These are phyloP conservation scores for Cenchrus fungigraminus DNA, from an alignment of 176 grass and related monocot genomes.

Conservation along the genomic window DNA sequence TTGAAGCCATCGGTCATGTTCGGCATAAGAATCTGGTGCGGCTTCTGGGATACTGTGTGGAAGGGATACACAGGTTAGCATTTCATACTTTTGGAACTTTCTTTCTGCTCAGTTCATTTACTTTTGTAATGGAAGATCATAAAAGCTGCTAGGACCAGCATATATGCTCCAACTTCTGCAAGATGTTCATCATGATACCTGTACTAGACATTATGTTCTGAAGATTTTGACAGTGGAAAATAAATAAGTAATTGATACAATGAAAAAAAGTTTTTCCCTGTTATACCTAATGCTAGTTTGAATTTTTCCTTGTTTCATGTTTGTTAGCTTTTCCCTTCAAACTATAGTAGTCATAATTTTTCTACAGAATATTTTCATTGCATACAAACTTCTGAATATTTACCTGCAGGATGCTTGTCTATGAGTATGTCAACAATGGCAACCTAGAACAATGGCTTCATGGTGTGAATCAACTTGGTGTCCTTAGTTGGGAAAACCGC, in stretches of 20 bases:
- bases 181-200: conserved; percentile 27
- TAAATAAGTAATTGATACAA: conserved; percentile 11
- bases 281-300: conserved; percentile 9
- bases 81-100: conserved; percentile 41
- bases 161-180: conserved; percentile 18
- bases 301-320: conserved; percentile 8
- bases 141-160: conserved; percentile 19
- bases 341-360: conserved; percentile 3
- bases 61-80: conserved; percentile 87
- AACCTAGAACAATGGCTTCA: conserved; percentile 99
- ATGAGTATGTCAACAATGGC: conserved; percentile 98
- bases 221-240: conserved; percentile 28
- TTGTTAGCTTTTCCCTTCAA: conserved; percentile 6
- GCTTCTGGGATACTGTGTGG: conserved; percentile 90
- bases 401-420: conserved; percentile 88
- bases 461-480: conserved; percentile 64
- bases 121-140: background rate
- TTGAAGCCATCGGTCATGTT: conserved; percentile 97
- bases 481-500: conserved; percentile 93
- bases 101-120: conserved; percentile 9
- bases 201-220: background rate
- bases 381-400: conserved; percentile 35
- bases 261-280: background rate
- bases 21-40: conserved; percentile 94
- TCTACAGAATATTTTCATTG: conserved; percentile 12